Evolutionary conservation across 176 grass and related monocot species (phyloP).

Genomic region (Musa troglodytarum): DNA sequence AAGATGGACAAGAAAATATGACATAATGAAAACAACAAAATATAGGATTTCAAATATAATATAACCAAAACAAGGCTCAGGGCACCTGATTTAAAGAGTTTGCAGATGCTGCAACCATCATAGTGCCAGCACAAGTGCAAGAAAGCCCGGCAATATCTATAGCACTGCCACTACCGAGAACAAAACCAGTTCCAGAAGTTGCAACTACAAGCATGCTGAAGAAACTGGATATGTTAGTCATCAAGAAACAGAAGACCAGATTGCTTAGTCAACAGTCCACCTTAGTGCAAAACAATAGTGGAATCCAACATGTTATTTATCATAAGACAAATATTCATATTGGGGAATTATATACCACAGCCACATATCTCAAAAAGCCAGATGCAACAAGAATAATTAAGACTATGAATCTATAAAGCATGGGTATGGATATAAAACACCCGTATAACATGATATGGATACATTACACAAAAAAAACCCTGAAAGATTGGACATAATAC

Average conservation of each 20-base stretch:
- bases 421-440: not conserved
- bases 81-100: constrained; percentile 87
- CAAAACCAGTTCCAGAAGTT: constrained; percentile 90
- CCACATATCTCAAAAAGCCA: not conserved
- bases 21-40: not conserved
- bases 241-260: constrained; percentile 1
- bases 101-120: constrained; percentile 99
- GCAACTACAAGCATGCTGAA: constrained; percentile 89
- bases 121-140: constrained; percentile 89
- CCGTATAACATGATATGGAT: not conserved
- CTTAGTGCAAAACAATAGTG: not conserved
- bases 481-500: not conserved
- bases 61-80: not conserved
- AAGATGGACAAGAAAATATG: not conserved
- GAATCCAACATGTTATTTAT: not conserved
- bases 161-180: constrained; percentile 69
- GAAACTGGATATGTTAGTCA: constrained; percentile 11
- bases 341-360: not conserved
- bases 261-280: not conserved
- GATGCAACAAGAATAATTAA: not conserved
- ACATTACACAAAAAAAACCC: not conserved
- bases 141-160: constrained; percentile 73
- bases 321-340: not conserved
- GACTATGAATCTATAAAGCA: not conserved
- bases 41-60: not conserved